Conservation (phyloP, 2,329 filamentous ascomycete genomes). For the Fusarium hostae region DNA sequence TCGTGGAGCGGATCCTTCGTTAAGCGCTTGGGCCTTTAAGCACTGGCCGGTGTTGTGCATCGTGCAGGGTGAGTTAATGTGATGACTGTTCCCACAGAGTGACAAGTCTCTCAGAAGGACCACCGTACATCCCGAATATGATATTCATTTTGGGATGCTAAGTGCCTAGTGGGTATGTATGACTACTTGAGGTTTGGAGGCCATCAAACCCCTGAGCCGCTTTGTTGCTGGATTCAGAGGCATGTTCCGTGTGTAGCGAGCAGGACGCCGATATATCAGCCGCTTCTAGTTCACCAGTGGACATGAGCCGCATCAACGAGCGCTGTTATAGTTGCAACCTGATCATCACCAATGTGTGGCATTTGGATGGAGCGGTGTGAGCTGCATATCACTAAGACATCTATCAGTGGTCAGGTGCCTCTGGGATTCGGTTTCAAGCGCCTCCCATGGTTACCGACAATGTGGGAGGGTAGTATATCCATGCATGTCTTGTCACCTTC, state of each 20-base stretch:
- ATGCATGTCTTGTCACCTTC: constrained; percentile 3
- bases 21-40: constrained; percentile 16
- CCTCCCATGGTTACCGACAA: constrained; percentile 4
- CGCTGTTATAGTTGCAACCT: constrained; percentile 9
- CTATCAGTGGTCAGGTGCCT: neutral
- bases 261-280: constrained; percentile 10
- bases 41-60: constrained; percentile 31
- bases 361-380: constrained; percentile 21
- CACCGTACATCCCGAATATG: neutral
- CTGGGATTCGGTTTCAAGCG: neutral
- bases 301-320: constrained; percentile 19
- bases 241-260: constrained; percentile 5
- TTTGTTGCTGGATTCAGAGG: neutral
- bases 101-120: constrained; percentile 4
- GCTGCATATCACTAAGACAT: constrained; percentile 8
- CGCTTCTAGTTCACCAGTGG: constrained; percentile 1
- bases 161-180: neutral
- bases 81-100: neutral
- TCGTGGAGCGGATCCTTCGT: constrained; percentile 17
- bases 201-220: neutral
- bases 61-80: constrained; percentile 10
- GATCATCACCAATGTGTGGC: neutral
- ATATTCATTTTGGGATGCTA: neutral
- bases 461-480: neutral
- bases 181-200: neutral